phyloP scores from a whole-genome alignment of 2,329 filamentous ascomycete species.

The Aspergillus ochraceus region DNA sequence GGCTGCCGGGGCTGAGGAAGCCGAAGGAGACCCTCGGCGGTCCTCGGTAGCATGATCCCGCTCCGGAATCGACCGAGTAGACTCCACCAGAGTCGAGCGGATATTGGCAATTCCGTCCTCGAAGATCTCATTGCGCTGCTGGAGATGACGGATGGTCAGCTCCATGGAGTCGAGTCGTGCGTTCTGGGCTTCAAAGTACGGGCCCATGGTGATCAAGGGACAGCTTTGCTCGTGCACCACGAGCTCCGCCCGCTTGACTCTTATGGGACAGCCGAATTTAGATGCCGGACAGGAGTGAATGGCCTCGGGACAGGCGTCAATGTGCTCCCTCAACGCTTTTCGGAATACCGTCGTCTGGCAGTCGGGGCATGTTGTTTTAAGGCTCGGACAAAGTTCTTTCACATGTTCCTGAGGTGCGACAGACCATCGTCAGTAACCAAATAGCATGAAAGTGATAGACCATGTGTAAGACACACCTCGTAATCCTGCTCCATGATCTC shows the following conservation, averaged over 20 bases:
- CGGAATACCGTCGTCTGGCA: conserved; percentile 36
- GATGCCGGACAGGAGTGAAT: conserved; percentile 39
- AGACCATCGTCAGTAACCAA: conserved; percentile 7
- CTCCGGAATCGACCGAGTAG: conserved; percentile 21
- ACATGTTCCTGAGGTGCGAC: conserved; percentile 33
- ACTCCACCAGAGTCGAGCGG: conserved; percentile 37
- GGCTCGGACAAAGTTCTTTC: conserved; percentile 36
- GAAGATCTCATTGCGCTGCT: conserved; percentile 49
- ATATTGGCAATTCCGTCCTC: conserved; percentile 47
- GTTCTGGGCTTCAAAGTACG: conserved; percentile 46
- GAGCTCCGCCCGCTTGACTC: conserved; percentile 37
- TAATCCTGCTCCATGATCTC: conserved; percentile 56
- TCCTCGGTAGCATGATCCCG: conserved; percentile 8
- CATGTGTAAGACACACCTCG: conserved; percentile 39
- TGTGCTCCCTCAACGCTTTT: conserved; percentile 35
- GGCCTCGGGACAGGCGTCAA: conserved; percentile 38
- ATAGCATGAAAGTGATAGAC: neutral
- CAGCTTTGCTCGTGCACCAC: conserved; percentile 51
- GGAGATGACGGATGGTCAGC: conserved; percentile 44
- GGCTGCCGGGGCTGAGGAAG: conserved; percentile 2
- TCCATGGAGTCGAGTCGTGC: conserved; percentile 46
- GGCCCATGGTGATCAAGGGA: conserved; percentile 49
- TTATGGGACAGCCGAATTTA: conserved; percentile 45
- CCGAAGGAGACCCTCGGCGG: conserved; percentile 3
- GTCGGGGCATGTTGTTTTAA: conserved; percentile 38